Evolutionary conservation across 2,329 filamentous ascomycete species (phyloP).

Genomic region (Colletotrichum sp.): DNA sequence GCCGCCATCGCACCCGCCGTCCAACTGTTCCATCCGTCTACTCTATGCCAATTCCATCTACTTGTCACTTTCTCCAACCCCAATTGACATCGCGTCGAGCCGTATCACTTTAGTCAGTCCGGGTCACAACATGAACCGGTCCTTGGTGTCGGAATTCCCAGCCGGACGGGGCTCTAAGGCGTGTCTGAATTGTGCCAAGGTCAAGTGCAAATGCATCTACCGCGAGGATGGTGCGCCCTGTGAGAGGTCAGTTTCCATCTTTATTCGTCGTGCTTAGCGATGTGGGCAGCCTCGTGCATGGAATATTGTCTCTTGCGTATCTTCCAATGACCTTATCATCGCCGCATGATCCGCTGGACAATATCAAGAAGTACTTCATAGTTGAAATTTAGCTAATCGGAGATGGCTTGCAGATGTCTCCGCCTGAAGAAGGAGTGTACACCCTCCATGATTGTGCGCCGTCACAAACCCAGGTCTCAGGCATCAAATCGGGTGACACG

Average conservation of each 20-base stretch:
- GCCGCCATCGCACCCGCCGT: not conserved
- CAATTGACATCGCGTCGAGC: not conserved
- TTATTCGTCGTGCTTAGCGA: accelerated
- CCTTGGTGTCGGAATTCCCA: not conserved
- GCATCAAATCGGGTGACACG: not conserved
- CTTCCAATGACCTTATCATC: accelerated
- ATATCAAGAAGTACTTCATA: not conserved
- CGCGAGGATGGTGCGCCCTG: not conserved
- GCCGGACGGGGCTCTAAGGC: not conserved
- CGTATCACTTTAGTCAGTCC: not conserved
- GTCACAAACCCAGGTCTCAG: not conserved
- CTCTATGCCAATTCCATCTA: accelerated
- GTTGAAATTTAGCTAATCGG: accelerated
- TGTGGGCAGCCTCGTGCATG: accelerated
- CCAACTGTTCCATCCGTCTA: not conserved
- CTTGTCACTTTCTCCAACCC: accelerated
- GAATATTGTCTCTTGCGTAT: accelerated
- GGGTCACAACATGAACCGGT: not conserved
- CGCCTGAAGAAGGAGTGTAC: not conserved
- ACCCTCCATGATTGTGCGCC: not conserved
- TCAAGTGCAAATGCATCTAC: not conserved
- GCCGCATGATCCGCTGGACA: accelerated
- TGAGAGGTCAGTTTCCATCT: not conserved
- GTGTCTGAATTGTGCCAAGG: not conserved
- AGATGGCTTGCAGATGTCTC: not conserved